Evolutionary conservation across 2,329 filamentous ascomycete species (phyloP).

Genomic region (Diaporthe capsici): DNA sequence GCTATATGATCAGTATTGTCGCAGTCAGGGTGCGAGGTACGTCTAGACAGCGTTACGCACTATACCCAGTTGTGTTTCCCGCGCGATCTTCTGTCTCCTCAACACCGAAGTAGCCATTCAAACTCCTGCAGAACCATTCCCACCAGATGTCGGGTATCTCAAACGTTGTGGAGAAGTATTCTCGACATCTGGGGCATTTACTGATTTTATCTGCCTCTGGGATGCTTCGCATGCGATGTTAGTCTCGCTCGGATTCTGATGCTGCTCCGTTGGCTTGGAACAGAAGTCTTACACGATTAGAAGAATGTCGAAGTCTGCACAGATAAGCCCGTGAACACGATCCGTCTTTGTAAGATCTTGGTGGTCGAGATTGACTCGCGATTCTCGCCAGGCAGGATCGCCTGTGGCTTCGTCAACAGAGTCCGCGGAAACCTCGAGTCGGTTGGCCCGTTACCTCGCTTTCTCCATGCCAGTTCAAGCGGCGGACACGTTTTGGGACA

Average conservation of each 20-base stretch:
- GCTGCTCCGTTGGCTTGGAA: no score
- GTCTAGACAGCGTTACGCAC: not conserved
- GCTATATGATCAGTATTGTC: not conserved
- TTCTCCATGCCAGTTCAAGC: constrained; percentile 7
- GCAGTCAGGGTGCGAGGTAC: no score
- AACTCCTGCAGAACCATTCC: not conserved
- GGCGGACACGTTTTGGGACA: not conserved
- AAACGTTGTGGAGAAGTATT: not conserved
- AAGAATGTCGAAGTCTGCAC: not conserved
- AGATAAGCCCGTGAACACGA: not conserved
- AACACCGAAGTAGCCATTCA: not conserved
- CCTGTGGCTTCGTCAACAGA: not conserved
- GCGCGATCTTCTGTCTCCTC: not conserved
- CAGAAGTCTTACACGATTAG: not conserved
- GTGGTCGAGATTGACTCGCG: not conserved
- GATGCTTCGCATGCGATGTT: not conserved
- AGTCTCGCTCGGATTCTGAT: not conserved
- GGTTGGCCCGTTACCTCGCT: not conserved
- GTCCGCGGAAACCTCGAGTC: not conserved
- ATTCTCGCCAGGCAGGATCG: not conserved
- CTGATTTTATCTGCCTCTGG: not conserved
- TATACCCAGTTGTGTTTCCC: not conserved
- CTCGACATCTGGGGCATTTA: not conserved
- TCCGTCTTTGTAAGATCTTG: not conserved
- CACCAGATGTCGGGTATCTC: not conserved